phyloP scores from a whole-genome alignment of 2,329 filamentous ascomycete species.

The Fusarium multiceps region DNA sequence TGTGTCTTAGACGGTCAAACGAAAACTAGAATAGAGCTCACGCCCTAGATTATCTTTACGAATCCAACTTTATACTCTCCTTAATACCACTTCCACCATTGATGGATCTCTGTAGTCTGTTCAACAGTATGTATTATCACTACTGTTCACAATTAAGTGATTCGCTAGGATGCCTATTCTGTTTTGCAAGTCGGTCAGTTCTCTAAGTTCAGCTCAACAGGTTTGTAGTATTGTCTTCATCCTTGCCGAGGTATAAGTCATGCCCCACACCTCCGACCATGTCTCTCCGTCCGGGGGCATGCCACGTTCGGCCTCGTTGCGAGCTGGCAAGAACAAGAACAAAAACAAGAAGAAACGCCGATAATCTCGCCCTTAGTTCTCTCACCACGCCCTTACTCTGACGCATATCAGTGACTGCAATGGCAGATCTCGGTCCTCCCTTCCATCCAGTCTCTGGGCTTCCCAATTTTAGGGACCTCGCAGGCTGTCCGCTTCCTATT shows the following conservation, averaged over 20 bases:
- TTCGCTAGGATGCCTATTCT: neutral
- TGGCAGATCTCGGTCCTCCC: slow-evolving; percentile 53
- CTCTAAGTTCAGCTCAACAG: neutral
- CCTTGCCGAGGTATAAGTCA: slow-evolving; percentile 21
- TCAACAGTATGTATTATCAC: neutral
- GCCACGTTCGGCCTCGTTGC: neutral
- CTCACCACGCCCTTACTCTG: neutral
- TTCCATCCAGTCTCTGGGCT: slow-evolving; percentile 67
- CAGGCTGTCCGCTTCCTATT: slow-evolving; percentile 65
- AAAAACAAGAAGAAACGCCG: neutral
- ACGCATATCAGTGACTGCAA: neutral
- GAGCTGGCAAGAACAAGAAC: neutral
- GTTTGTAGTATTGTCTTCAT: neutral
- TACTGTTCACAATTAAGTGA: neutral
- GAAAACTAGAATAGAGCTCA: slow-evolving; percentile 17
- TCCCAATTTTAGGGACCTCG: slow-evolving; percentile 75
- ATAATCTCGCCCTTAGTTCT: neutral
- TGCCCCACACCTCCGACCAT: slow-evolving; percentile 31
- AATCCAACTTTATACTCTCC: slow-evolving; percentile 18
- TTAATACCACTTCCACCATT: neutral
- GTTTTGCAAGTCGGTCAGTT: neutral
- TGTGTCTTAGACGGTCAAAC: neutral
- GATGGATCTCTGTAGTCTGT: neutral
- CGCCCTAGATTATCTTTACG: neutral
- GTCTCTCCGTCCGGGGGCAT: slow-evolving; percentile 1